These are phyloP conservation scores for Wakefieldia striispora DNA, from an alignment of 768 basidiomycete species.

Conservation along the genomic window DNA sequence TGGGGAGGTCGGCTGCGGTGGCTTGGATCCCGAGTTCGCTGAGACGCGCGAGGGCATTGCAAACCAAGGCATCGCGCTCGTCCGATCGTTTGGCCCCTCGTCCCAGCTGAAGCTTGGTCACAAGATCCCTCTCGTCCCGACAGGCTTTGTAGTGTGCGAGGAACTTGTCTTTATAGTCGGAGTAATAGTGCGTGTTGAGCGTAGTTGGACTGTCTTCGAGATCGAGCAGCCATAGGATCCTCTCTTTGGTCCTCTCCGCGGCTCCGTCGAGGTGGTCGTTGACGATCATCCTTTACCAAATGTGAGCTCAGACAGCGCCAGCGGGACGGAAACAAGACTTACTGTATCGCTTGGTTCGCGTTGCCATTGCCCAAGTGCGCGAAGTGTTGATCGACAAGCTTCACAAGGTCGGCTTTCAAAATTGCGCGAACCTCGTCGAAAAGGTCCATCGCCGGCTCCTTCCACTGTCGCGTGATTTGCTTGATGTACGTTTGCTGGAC, in stretches of 20 bases:
- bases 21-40: constrained; percentile 29
- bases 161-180: constrained; percentile 51
- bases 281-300: constrained; percentile 42
- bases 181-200: constrained; percentile 49
- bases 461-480: constrained; percentile 47
- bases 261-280: constrained; percentile 49
- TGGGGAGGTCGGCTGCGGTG: constrained; percentile 43
- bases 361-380: constrained; percentile 31
- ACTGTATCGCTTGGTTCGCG: not conserved
- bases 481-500: constrained; percentile 41
- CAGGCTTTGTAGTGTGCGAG: constrained; percentile 45
- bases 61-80: constrained; percentile 20
- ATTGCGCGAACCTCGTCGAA: constrained; percentile 39
- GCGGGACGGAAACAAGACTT: no score
- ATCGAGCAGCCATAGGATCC: constrained; percentile 47
- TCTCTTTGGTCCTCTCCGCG: constrained; percentile 36
- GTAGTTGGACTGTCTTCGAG: constrained; percentile 51
- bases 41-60: constrained; percentile 24
- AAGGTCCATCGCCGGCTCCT: constrained; percentile 43
- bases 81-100: not conserved
- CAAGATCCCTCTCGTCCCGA: constrained; percentile 10
- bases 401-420: constrained; percentile 38
- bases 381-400: constrained; percentile 46
- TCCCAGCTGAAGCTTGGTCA: constrained; percentile 2
- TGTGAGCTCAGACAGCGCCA: not conserved